Conservation (phyloP, 1,284 basidiomycete species). For the Rhodotorula sp. region DNA sequence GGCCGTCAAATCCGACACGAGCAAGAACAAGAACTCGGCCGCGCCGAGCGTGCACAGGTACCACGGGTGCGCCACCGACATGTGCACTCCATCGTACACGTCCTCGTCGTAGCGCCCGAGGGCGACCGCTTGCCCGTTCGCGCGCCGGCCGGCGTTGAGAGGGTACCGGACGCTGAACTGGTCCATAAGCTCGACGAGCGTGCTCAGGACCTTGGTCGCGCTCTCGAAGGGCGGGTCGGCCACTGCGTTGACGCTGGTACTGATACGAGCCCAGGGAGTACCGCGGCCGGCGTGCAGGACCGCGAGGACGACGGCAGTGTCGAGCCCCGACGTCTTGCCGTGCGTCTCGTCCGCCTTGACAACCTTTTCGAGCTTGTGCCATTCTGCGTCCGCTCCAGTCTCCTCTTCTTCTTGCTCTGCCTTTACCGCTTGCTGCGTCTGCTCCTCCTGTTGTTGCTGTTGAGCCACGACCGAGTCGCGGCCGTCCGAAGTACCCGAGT, state of each 20-base stretch:
- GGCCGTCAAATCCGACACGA: slow-evolving; percentile 13
- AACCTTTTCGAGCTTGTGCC: slow-evolving; percentile 1
- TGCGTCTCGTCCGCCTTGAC: slow-evolving; percentile 15
- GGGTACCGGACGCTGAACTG: slow-evolving; percentile 49
- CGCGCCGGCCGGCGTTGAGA: slow-evolving; percentile 47
- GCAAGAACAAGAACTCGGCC: slow-evolving; percentile 49
- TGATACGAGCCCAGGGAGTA: slow-evolving; percentile 26
- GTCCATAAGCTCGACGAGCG: slow-evolving; percentile 47
- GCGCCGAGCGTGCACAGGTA: slow-evolving; percentile 52
- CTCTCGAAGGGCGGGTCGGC: slow-evolving; percentile 27
- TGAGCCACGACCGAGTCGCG: neutral
- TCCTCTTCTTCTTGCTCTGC: slow-evolving; percentile 1
- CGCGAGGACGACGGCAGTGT: slow-evolving; percentile 51
- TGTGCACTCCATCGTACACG: slow-evolving; percentile 42
- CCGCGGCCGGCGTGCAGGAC: slow-evolving; percentile 49
- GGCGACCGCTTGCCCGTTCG: slow-evolving; percentile 47
- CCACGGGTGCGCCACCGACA: slow-evolving; percentile 52
- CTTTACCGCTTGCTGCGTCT: neutral
- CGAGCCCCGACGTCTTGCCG: slow-evolving; percentile 45
- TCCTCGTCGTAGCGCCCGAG: slow-evolving; percentile 49
- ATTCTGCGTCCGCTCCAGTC: neutral
- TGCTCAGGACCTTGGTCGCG: slow-evolving; percentile 46
- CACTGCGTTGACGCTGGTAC: neutral
- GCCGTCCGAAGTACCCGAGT: slow-evolving; percentile 15
- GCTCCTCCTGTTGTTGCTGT: neutral